A percentile compares a stretch with the other conserved stretches of the same genome.
Conservation (phyloP, 257 asterid species). For the Ocimum tenuiflorum region DNA sequence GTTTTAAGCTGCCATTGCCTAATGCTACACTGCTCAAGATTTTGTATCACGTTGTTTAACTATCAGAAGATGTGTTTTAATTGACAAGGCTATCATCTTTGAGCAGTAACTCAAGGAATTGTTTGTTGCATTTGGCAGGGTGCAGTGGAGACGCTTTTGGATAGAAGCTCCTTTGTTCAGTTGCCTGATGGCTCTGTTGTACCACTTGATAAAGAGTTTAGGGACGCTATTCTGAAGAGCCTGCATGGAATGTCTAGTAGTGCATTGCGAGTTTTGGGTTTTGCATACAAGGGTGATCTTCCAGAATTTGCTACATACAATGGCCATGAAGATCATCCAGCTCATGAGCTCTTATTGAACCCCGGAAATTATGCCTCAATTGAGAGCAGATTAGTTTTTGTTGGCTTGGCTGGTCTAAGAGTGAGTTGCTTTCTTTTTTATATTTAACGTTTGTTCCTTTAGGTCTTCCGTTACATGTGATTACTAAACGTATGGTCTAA, state of each 20-base stretch:
- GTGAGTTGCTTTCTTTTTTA: conserved; percentile 41
- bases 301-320: conserved; percentile 66
- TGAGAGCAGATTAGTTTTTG: conserved; percentile 80
- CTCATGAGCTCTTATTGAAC: conserved; percentile 72
- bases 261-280: conserved; percentile 87
- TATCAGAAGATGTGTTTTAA: neutral
- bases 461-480: neutral
- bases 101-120: neutral
- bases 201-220: conserved; percentile 46
- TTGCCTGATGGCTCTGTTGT: conserved; percentile 71
- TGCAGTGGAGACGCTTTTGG: conserved; percentile 87
- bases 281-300: conserved; percentile 72
- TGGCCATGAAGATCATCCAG: conserved; percentile 96
- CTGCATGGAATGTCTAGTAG: conserved; percentile 69
- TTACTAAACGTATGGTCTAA: neutral
- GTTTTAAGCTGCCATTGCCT: conserved; percentile 2
- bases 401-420: conserved; percentile 88
- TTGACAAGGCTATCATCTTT: neutral
- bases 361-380: conserved; percentile 79
- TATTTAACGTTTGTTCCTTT: neutral
- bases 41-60: neutral
- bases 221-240: conserved; percentile 51
- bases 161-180: conserved; percentile 86
- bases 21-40: neutral
- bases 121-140: conserved; percentile 48